Evolutionary conservation across 345 rosid genomes (phyloP).

Genomic region (Acer yangbiense): DNA sequence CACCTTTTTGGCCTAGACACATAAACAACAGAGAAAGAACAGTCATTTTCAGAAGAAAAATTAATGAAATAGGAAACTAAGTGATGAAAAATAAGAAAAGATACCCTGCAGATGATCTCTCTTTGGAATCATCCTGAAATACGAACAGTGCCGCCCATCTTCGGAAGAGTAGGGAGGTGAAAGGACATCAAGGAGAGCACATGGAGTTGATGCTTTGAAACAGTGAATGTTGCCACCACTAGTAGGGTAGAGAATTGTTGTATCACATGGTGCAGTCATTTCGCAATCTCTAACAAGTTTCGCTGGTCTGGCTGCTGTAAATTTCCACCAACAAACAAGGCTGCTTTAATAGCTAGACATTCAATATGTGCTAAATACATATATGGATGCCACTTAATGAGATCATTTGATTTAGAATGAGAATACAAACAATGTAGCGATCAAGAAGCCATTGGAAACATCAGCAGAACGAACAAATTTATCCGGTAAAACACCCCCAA

Average conservation of each 20-base stretch:
- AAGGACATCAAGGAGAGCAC: constrained; percentile 59
- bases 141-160: constrained; percentile 55
- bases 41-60: background rate
- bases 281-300: constrained; percentile 41
- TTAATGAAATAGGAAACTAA: background rate
- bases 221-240: constrained; percentile 46
- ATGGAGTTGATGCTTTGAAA: constrained; percentile 52
- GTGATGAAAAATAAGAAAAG: no score
- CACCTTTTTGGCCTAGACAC: background rate
- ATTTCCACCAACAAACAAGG: constrained; percentile 2
- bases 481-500: background rate
- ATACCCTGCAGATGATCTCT: constrained; percentile 40
- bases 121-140: constrained; percentile 38
- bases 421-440: background rate
- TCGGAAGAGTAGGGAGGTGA: constrained; percentile 56
- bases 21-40: background rate
- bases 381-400: background rate
- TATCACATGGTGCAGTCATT: constrained; percentile 35
- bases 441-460: background rate
- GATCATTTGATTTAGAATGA: background rate
- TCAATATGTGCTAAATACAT: background rate
- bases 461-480: background rate
- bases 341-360: background rate
- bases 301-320: constrained; percentile 37
- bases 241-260: constrained; percentile 35